Base-by-base conservation (phyloP, 2,329 filamentous ascomycete species). In the Trichoderma sp. region DNA sequence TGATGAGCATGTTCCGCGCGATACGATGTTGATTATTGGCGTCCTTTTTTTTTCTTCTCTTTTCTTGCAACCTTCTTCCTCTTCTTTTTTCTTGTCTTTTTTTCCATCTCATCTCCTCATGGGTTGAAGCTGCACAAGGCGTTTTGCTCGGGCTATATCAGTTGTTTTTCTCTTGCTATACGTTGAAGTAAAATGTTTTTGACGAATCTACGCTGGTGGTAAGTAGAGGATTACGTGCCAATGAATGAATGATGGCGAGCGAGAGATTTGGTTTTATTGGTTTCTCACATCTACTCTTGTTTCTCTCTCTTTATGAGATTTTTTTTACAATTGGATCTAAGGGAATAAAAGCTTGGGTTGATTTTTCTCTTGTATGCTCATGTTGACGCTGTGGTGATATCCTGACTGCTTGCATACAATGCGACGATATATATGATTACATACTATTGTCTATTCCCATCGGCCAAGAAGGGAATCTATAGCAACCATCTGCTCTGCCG, bases 311-410 rank as follows among this genome's bases (percentile, higher is more conserved):
- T 31, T 5, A 21, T 35, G 45, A 29, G 53, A 11, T 33, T 53
- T 21, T 21, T 21, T 50, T 21, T 53, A 35, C 24, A 64, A 8
- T 27, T 63, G 16, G 69, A 29, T 62, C n/a, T 33, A 21, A 33
- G 8, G 69, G 69, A 64, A 64, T 72, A 71, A 71, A 71, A 71
- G 68, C 53, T 71, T 12, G 33, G 68, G 18, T 50, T 71, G 67
- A 21, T 62, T 62, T 66, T 7, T 65, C 35, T 38, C 63, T 38
- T 60, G 56, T 35, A 45, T 24, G 14, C 0, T 21, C 50, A 56
- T 24, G 50, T 56, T 24, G 9, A 21, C n/a, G 5, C 24, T 24
- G 33, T 38, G 62, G 9, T 29, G 29, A 53, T 53, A 3, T 56
- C 3, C 50, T 56, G 9, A 56, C 21, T 24, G 50, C 2, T 24